phyloP scores from a whole-genome alignment of 495 filamentous ascomycete genomes.

The Friedmanniomyces simplex region DNA sequence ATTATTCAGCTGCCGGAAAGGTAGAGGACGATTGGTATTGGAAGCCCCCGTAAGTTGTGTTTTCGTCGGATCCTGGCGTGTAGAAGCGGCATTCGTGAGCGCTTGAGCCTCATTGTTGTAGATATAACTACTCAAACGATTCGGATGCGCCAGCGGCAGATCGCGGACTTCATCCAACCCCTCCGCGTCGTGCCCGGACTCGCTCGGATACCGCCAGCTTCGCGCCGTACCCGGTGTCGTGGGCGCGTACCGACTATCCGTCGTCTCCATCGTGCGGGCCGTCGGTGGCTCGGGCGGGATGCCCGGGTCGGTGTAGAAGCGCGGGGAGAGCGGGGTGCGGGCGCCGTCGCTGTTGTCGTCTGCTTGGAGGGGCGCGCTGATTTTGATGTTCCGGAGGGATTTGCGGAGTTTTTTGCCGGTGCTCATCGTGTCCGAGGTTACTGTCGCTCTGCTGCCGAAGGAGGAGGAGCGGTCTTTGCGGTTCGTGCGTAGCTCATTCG shows the following conservation, averaged over 20 bases:
- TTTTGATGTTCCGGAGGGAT: constrained; percentile 43
- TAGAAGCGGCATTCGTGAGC: constrained; percentile 8
- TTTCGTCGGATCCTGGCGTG: constrained; percentile 10
- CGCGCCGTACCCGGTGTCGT: constrained; percentile 15
- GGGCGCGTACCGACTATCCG: constrained; percentile 4
- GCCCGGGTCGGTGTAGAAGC: constrained; percentile 45
- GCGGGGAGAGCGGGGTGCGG: constrained; percentile 47
- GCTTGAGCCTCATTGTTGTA: constrained; percentile 8
- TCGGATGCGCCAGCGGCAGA: constrained; percentile 16
- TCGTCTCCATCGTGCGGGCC: constrained; percentile 12
- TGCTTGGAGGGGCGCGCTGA: constrained; percentile 46
- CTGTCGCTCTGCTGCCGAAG: constrained; percentile 25
- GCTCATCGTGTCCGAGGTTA: not conserved
- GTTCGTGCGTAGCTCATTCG: constrained; percentile 2
- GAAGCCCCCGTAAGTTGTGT: not conserved
- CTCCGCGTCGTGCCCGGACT: constrained; percentile 18
- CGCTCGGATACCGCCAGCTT: constrained; percentile 5
- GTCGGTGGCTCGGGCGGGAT: constrained; percentile 41
- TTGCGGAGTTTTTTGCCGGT: constrained; percentile 25
- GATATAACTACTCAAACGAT: constrained; percentile 7
- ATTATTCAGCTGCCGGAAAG: constrained; percentile 13
- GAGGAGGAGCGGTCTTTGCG: constrained; percentile 26
- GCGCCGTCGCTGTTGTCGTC: constrained; percentile 36
- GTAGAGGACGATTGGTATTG: not conserved
- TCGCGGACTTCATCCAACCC: constrained; percentile 28